These are phyloP conservation scores for Fusarium equiseti DNA, from an alignment of 2,329 filamentous ascomycete genomes.

Conservation along the genomic window DNA sequence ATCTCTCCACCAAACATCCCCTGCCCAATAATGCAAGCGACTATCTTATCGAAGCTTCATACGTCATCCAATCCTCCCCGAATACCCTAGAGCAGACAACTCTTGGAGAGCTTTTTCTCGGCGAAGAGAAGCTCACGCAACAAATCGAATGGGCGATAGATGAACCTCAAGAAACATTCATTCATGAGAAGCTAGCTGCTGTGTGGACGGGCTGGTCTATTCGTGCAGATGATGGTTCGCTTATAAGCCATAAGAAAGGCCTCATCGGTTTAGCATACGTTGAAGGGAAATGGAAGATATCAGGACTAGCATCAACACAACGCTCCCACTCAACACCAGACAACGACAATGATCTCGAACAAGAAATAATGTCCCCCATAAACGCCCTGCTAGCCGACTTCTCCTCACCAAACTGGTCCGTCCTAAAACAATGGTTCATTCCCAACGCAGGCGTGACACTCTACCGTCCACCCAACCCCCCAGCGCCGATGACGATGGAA, in stretches of 20 bases:
- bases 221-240: neutral
- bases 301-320: slow-evolving; percentile 10
- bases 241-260: slow-evolving; percentile 14
- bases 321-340: neutral
- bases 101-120: neutral
- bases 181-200: slow-evolving; percentile 3
- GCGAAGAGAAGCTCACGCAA: neutral
- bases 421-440: slow-evolving; percentile 18
- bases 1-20: neutral
- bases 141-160: slow-evolving; percentile 12
- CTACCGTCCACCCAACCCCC: slow-evolving; percentile 5
- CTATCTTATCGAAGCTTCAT: slow-evolving; percentile 20
- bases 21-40: neutral
- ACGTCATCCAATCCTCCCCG: slow-evolving; percentile 16
- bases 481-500: slow-evolving; percentile 22
- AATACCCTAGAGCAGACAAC: slow-evolving; percentile 15
- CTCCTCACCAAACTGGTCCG: slow-evolving; percentile 15
- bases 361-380: slow-evolving; percentile 16
- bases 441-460: slow-evolving; percentile 9
- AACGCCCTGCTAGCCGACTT: slow-evolving; percentile 24
- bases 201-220: slow-evolving; percentile 16
- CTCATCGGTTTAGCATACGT: slow-evolving; percentile 8
- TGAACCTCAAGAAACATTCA: slow-evolving; percentile 2
- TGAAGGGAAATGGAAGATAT: slow-evolving; percentile 15
- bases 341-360: neutral